Percentiles rank a stretch among this genome's conserved stretches.
Conservation (phyloP, 805 yeast species). For the Ogataea dorogensis region DNA sequence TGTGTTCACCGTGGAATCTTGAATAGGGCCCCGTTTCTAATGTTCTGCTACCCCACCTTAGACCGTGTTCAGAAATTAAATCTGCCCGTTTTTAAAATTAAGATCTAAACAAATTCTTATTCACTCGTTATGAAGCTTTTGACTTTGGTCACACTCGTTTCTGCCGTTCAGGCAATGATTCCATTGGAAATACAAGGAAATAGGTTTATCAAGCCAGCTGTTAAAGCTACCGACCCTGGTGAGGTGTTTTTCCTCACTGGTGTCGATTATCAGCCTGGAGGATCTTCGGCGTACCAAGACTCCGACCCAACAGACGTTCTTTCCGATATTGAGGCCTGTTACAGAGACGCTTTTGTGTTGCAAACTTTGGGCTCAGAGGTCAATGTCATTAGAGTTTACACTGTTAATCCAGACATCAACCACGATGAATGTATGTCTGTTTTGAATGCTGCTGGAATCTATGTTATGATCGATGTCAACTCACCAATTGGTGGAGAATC, state of each 20-base stretch:
- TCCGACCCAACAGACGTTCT: slow-evolving; percentile 56
- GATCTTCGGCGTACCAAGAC: slow-evolving; percentile 60
- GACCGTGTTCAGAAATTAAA: background rate
- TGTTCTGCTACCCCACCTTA: background rate
- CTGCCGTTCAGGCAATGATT: slow-evolving; percentile 42
- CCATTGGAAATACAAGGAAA: slow-evolving; percentile 57
- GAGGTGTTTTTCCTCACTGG: slow-evolving; percentile 79
- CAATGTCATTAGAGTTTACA: slow-evolving; percentile 82
- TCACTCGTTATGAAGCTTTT: slow-evolving; percentile 7
- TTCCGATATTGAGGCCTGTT: slow-evolving; percentile 65
- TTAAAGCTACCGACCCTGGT: slow-evolving; percentile 36
- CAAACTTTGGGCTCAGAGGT: slow-evolving; percentile 66
- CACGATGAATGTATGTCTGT: slow-evolving; percentile 93
- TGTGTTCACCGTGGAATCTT: no score
- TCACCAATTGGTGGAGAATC: slow-evolving; percentile 67
- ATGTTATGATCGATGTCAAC: slow-evolving; percentile 82
- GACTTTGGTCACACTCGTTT: slow-evolving; percentile 1
- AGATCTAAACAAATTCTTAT: slow-evolving; percentile 1
- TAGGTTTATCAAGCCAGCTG: slow-evolving; percentile 56
- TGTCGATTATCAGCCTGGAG: slow-evolving; percentile 92
- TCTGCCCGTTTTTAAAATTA: background rate
- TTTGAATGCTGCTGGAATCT: slow-evolving; percentile 87
- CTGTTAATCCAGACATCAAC: slow-evolving; percentile 76
- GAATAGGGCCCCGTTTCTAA: no score
- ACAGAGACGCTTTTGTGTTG: slow-evolving; percentile 75